These are phyloP conservation scores for Centrapalus pauciflorus DNA, from an alignment of 129 eudicot genomes.

Conservation along the genomic window DNA sequence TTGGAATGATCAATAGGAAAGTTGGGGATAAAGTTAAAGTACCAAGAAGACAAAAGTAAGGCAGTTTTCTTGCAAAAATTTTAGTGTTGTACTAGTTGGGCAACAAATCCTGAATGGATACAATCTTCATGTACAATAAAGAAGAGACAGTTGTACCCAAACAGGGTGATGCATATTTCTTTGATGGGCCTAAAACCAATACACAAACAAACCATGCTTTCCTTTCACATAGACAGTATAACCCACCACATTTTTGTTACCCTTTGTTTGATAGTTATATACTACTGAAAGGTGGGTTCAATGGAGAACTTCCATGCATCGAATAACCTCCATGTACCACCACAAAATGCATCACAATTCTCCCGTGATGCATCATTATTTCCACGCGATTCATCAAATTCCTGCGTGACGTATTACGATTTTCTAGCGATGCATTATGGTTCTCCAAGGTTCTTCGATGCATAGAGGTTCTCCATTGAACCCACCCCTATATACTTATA, in stretches of 20 bases:
- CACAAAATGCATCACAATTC: no score
- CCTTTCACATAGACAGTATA: background rate
- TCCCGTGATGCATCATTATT: no score
- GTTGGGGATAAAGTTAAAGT: background rate
- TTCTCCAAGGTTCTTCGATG: no score
- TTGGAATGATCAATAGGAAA: no score
- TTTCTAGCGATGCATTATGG: no score
- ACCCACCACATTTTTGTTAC: constrained; percentile 14
- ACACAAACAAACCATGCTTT: constrained; percentile 27
- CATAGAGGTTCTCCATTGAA: no score
- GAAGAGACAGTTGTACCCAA: constrained; percentile 49
- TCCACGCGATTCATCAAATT: no score
- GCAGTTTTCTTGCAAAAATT: constrained; percentile 1
- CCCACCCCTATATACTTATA: no score
- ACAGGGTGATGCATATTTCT: constrained; percentile 15
- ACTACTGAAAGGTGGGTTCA: no score
- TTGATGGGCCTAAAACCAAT: constrained; percentile 21
- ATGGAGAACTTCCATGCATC: no score
- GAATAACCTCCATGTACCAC: no score
- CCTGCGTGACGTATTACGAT: no score
- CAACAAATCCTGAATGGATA: constrained; percentile 31
- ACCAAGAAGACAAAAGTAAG: constrained; percentile 2
- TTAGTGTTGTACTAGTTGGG: constrained; percentile 19
- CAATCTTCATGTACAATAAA: constrained; percentile 50
- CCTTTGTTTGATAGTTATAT: constrained; percentile 3